Evolutionary conservation across 1,284 basidiomycete species (phyloP).

Genomic region (Naganishia sp.): DNA sequence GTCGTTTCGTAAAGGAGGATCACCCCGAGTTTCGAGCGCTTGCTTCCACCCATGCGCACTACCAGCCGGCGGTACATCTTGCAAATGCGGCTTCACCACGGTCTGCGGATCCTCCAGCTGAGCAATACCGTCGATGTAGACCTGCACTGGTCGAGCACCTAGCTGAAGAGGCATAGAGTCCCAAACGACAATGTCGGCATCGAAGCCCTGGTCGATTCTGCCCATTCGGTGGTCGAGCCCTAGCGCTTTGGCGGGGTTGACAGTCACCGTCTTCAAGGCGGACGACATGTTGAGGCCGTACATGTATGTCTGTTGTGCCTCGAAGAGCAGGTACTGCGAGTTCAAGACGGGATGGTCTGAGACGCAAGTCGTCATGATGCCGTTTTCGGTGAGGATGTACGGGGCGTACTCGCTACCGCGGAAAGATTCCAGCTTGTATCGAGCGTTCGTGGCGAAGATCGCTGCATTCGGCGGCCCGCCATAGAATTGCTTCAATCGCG

Average conservation of each 20-base stretch:
- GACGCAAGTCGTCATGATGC: slow-evolving; percentile 69
- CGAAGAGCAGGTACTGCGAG: slow-evolving; percentile 74
- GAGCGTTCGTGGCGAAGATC: slow-evolving; percentile 66
- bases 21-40: slow-evolving; percentile 48
- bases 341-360: slow-evolving; percentile 72
- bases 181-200: slow-evolving; percentile 76
- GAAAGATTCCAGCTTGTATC: slow-evolving; percentile 82
- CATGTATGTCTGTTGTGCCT: slow-evolving; percentile 85
- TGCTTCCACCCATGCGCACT: slow-evolving; percentile 45
- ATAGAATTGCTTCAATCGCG: slow-evolving; percentile 70
- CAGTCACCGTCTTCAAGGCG: slow-evolving; percentile 63
- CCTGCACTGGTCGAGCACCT: slow-evolving; percentile 59
- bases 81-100: slow-evolving; percentile 44
- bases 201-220: slow-evolving; percentile 64
- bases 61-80: slow-evolving; percentile 44
- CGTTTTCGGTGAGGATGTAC: slow-evolving; percentile 72
- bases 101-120: slow-evolving; percentile 52
- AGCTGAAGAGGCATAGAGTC: slow-evolving; percentile 79
- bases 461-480: slow-evolving; percentile 70
- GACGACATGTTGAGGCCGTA: slow-evolving; percentile 57
- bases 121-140: slow-evolving; percentile 63
- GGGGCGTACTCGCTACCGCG: slow-evolving; percentile 82
- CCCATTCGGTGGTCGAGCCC: slow-evolving; percentile 83
- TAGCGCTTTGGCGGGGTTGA: slow-evolving; percentile 71
- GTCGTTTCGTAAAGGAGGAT: slow-evolving; percentile 49